A percentile compares a stretch with the other conserved stretches of the same genome.
Conservation (phyloP, 2,329 filamentous ascomycete genomes). For the Aspergillus viridinutans region DNA sequence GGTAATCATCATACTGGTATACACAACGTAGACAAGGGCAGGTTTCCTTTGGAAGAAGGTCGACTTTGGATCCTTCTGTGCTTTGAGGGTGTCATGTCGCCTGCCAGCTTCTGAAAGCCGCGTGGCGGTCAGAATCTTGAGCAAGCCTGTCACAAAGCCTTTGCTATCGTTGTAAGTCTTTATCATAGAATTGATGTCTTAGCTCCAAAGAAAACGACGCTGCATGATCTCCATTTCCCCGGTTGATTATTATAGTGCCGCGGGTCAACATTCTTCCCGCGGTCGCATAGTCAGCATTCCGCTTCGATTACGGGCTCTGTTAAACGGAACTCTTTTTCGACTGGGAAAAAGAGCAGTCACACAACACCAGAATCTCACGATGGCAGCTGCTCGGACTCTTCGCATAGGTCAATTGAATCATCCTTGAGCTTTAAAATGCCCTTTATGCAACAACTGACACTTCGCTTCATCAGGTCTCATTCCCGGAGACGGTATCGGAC, state of each 20-base stretch:
- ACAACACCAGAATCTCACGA: slow-evolving; percentile 17
- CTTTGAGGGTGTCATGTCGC: no score
- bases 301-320: slow-evolving; percentile 28
- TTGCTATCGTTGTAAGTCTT: not conserved
- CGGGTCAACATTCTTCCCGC: slow-evolving; percentile 17
- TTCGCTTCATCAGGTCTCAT: slow-evolving; percentile 67
- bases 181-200: not conserved
- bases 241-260: not conserved
- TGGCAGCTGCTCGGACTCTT: slow-evolving; percentile 57
- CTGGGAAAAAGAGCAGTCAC: not conserved
- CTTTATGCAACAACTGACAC: slow-evolving; percentile 10
- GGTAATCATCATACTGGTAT: not conserved
- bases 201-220: not conserved
- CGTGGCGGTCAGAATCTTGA: no score
- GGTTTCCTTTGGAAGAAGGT: no score
- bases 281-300: slow-evolving; percentile 6
- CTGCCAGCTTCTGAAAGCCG: no score
- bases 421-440: not conserved
- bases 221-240: not conserved
- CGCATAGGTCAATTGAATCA: slow-evolving; percentile 57
- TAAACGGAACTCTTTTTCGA: slow-evolving; percentile 7
- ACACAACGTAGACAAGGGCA: not conserved
- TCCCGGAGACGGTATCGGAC: slow-evolving; percentile 95
- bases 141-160: not conserved
- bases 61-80: no score